Evolutionary conservation across 1,284 basidiomycete genomes (phyloP).

Genomic region (Leccinum discolor): DNA sequence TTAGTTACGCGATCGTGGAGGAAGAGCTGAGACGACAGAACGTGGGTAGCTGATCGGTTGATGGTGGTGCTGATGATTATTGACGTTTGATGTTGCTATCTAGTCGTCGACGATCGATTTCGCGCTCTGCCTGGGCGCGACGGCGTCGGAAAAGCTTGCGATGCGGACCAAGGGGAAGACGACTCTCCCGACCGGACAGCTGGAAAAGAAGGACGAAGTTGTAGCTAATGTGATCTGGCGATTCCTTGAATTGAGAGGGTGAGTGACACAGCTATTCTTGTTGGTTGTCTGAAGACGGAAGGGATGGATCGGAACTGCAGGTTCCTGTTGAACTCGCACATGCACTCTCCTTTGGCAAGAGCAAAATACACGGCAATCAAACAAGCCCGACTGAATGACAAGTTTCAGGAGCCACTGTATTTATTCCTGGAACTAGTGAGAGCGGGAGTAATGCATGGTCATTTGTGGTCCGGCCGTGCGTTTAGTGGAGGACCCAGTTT

Average conservation of each 20-base stretch:
- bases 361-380: constrained; percentile 87
- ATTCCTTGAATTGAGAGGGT: constrained; percentile 95
- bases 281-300: not conserved
- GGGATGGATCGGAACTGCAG: constrained; percentile 39
- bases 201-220: constrained; percentile 90
- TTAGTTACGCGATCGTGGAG: constrained; percentile 85
- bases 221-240: constrained; percentile 99
- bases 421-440: constrained; percentile 91
- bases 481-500: constrained; percentile 97
- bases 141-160: constrained; percentile 77
- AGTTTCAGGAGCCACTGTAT: constrained; percentile 97
- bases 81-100: constrained; percentile 4
- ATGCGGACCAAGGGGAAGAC: constrained; percentile 70
- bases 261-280: constrained; percentile 22
- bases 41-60: constrained; percentile 52
- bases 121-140: constrained; percentile 91
- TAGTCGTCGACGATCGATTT: constrained; percentile 98
- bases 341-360: constrained; percentile 87
- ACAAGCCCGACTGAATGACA: constrained; percentile 87
- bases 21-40: constrained; percentile 93
- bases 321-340: constrained; percentile 88
- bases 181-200: constrained; percentile 41
- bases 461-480: constrained; percentile 85
- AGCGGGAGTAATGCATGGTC: constrained; percentile 93
- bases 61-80: constrained; percentile 8